phyloP scores from a whole-genome alignment of 1,284 basidiomycete genomes.

The Ceratobasidium sp. region DNA sequence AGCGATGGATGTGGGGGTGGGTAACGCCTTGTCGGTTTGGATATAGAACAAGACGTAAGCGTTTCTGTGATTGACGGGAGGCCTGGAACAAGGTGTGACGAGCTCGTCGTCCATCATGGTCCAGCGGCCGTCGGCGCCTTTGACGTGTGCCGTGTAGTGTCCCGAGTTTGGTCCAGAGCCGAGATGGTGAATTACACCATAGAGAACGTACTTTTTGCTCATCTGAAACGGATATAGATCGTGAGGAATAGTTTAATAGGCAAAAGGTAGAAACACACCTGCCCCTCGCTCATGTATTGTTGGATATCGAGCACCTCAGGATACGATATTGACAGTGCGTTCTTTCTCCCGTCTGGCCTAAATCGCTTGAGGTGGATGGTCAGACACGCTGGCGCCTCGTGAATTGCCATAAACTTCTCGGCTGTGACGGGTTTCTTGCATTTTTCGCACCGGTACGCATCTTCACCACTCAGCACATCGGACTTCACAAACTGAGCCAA shows the following conservation, averaged over 20 bases:
- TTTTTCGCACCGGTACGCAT: slow-evolving; percentile 99
- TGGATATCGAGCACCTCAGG: slow-evolving; percentile 78
- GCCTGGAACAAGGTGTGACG: slow-evolving; percentile 55
- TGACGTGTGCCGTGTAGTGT: slow-evolving; percentile 92
- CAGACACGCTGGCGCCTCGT: slow-evolving; percentile 87
- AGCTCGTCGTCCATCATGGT: slow-evolving; percentile 93
- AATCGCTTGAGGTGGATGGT: slow-evolving; percentile 98
- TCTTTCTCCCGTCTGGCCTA: slow-evolving; percentile 86
- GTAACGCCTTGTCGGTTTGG: slow-evolving; percentile 47
- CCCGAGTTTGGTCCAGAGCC: slow-evolving; percentile 93
- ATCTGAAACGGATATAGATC: slow-evolving; percentile 48
- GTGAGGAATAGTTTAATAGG: slow-evolving; percentile 9
- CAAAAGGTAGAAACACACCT: slow-evolving; percentile 50
- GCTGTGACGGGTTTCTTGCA: slow-evolving; percentile 89
- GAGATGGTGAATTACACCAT: slow-evolving; percentile 92
- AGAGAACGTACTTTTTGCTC: slow-evolving; percentile 84
- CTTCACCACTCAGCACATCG: slow-evolving; percentile 84
- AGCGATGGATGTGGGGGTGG: not conserved
- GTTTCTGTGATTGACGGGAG: slow-evolving; percentile 70
- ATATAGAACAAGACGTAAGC: slow-evolving; percentile 96
- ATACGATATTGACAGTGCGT: slow-evolving; percentile 78
- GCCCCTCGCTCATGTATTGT: slow-evolving; percentile 82
- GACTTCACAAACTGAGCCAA: slow-evolving; percentile 82
- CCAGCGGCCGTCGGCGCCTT: slow-evolving; percentile 76
- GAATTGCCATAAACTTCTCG: slow-evolving; percentile 86